Percentiles rank a stretch among this genome's conserved stretches.
These are phyloP conservation scores for Aureobasidium sp. DNA, from an alignment of 2,329 filamentous ascomycete species.

Conservation along the genomic window DNA sequence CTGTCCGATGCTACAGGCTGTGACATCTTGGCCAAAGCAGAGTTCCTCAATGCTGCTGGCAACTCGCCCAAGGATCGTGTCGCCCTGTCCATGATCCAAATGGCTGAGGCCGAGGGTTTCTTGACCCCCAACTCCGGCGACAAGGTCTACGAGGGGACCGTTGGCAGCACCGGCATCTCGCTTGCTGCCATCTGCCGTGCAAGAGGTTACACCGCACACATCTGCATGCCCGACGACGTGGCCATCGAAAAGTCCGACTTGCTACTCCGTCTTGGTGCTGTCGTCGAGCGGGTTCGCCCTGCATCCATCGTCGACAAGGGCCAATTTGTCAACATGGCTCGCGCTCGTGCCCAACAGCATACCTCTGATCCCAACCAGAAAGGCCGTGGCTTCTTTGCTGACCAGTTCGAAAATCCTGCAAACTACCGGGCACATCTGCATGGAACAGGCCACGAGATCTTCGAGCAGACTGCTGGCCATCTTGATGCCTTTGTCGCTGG, in stretches of 20 bases:
- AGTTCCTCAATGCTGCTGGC: constrained; percentile 91
- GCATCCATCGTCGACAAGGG: constrained; percentile 87
- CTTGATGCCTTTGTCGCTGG: constrained; percentile 87
- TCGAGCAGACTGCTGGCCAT: constrained; percentile 60
- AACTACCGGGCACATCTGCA: constrained; percentile 81
- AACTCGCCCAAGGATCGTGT: constrained; percentile 93
- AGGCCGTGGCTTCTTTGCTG: constrained; percentile 82
- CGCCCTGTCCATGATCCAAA: constrained; percentile 76
- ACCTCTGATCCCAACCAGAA: constrained; percentile 47
- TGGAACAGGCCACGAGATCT: constrained; percentile 85
- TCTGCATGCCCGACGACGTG: constrained; percentile 96
- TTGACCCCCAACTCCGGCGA: constrained; percentile 75
- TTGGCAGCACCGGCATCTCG: constrained; percentile 92
- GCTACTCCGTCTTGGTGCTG: constrained; percentile 78
- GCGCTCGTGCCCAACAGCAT: constrained; percentile 66
- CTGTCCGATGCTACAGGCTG: constrained; percentile 82
- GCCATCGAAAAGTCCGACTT: constrained; percentile 81
- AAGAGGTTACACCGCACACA: constrained; percentile 82
- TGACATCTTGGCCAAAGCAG: constrained; percentile 84
- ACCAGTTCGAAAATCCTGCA: constrained; percentile 87
- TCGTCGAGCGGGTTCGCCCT: constrained; percentile 83
- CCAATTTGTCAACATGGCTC: constrained; percentile 91
- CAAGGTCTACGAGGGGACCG: constrained; percentile 94
- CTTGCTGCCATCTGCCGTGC: constrained; percentile 82
- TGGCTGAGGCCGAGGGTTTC: constrained; percentile 68